phyloP scores from a whole-genome alignment of 2,329 filamentous ascomycete species.

The Thelonectria rubi region DNA sequence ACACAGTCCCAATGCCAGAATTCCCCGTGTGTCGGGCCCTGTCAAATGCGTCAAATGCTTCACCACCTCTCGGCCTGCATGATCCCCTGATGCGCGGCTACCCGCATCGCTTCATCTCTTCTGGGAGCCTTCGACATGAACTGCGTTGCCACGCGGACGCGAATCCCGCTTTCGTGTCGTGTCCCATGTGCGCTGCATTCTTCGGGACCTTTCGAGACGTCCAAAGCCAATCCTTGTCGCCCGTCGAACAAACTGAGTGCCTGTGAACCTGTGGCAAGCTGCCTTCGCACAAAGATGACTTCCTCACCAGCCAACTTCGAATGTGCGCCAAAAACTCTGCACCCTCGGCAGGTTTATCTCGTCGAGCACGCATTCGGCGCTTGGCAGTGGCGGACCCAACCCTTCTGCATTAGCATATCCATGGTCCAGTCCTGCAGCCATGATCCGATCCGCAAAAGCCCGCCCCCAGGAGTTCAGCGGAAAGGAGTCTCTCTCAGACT shows the following conservation, averaged over 20 bases:
- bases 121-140: constrained; percentile 35
- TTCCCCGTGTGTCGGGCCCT: constrained; percentile 17
- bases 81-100: constrained; percentile 23
- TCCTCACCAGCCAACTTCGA: not conserved
- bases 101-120: constrained; percentile 32
- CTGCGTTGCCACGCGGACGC: constrained; percentile 29
- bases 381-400: constrained; percentile 9
- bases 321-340: not conserved
- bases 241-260: not conserved
- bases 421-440: constrained; percentile 7
- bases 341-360: constrained; percentile 1
- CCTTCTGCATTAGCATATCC: constrained; percentile 13
- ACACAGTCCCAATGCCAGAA: constrained; percentile 21
- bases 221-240: constrained; percentile 14
- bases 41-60: constrained; percentile 12
- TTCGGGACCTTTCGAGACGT: constrained; percentile 14
- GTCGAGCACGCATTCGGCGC: constrained; percentile 2
- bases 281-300: not conserved
- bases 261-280: not conserved
- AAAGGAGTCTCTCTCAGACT: not conserved
- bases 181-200: constrained; percentile 13
- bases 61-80: constrained; percentile 17
- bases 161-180: constrained; percentile 30
- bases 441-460: constrained; percentile 15
- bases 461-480: constrained; percentile 10